These are phyloP conservation scores for Fusarium sp. DNA, from an alignment of 2,329 filamentous ascomycete species.

Conservation along the genomic window DNA sequence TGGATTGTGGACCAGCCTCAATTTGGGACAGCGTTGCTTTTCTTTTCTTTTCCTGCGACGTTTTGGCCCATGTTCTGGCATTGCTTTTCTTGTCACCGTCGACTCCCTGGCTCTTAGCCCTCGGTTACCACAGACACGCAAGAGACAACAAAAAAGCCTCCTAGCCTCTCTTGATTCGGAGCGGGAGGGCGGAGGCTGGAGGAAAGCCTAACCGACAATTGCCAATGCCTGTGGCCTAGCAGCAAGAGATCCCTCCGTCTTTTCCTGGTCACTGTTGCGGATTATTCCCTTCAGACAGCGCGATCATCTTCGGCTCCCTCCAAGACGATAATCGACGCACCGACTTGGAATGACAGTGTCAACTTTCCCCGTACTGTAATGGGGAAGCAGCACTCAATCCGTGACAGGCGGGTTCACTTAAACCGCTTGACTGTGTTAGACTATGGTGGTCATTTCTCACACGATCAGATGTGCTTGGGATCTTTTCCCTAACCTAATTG, in stretches of 20 bases:
- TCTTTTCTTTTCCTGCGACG: conserved; percentile 30
- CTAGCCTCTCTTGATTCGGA: not conserved
- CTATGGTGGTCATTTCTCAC: conserved; percentile 26
- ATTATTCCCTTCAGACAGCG: conserved; percentile 7
- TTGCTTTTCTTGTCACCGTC: conserved; percentile 33
- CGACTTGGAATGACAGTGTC: conserved; percentile 23
- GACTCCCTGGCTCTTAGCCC: conserved; percentile 8
- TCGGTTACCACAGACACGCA: conserved; percentile 4
- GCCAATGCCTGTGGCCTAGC: not conserved
- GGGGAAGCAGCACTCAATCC: conserved; percentile 21
- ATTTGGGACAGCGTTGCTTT: conserved; percentile 32
- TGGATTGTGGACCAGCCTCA: conserved; percentile 33
- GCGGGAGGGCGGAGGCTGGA: not conserved
- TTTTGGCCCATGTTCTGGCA: conserved; percentile 8
- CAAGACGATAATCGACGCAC: conserved; percentile 30
- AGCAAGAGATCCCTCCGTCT: conserved; percentile 1
- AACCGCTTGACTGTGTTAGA: conserved; percentile 35
- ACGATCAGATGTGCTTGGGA: conserved; percentile 21
- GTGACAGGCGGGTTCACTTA: conserved; percentile 24
- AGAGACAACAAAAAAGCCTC: not conserved
- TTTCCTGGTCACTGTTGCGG: conserved; percentile 12
- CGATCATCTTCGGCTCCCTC: conserved; percentile 26
- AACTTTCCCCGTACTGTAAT: conserved; percentile 13
- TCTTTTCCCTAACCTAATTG: conserved; percentile 22
- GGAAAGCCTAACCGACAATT: conserved; percentile 18